These are phyloP conservation scores for Eremomyces bilateralis DNA, from an alignment of 495 filamentous ascomycete species.

Conservation along the genomic window DNA sequence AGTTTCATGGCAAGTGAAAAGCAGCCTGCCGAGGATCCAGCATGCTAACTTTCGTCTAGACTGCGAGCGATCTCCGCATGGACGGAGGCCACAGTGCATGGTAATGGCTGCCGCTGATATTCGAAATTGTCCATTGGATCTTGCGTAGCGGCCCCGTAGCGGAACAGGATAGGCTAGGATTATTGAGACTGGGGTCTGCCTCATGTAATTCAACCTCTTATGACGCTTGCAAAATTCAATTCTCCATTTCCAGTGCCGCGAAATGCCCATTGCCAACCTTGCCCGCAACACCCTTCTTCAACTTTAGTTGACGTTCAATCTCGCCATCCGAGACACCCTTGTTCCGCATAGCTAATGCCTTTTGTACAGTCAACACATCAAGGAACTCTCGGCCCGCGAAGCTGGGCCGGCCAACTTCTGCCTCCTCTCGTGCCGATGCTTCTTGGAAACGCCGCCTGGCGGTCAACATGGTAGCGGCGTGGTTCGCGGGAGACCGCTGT, in stretches of 20 bases:
- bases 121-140: neutral
- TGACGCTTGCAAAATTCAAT: neutral
- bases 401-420: slow-evolving; percentile 25
- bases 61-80: slow-evolving; percentile 16
- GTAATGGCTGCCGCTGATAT: slow-evolving; percentile 5
- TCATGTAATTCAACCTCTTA: no score
- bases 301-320: slow-evolving; percentile 36
- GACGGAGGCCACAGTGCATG: slow-evolving; percentile 20
- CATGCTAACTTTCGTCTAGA: slow-evolving; percentile 5
- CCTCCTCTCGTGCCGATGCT: slow-evolving; percentile 32
- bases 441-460: slow-evolving; percentile 33
- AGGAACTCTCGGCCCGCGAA: slow-evolving; percentile 32
- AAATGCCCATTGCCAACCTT: slow-evolving; percentile 24
- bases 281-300: slow-evolving; percentile 34
- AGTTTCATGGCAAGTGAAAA: slow-evolving; percentile 40
- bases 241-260: neutral
- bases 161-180: neutral
- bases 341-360: slow-evolving; percentile 37
- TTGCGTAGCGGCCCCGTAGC: neutral
- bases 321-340: slow-evolving; percentile 25
- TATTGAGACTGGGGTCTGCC: no score
- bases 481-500: slow-evolving; percentile 28
- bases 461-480: slow-evolving; percentile 31
- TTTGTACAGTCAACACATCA: slow-evolving; percentile 36
- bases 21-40: neutral